Percentiles rank a stretch among this genome's conserved stretches.
These are phyloP conservation scores for Pseudogymnoascus sp. DNA, from an alignment of 2,329 filamentous ascomycete species.

Conservation along the genomic window DNA sequence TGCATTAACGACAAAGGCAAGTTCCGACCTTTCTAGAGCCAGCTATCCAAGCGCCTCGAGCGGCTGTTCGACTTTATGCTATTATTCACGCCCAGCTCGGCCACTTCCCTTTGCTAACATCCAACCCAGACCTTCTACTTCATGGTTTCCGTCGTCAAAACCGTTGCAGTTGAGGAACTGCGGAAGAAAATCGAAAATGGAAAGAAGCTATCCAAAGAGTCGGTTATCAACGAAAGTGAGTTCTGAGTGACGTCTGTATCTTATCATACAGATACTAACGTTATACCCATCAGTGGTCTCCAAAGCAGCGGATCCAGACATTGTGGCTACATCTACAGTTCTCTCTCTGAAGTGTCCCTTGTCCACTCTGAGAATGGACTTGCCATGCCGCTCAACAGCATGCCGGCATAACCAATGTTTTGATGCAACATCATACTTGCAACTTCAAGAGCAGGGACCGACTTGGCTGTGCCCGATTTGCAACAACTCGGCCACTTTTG, in stretches of 20 bases:
- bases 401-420: slow-evolving; percentile 95
- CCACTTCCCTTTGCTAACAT: background rate
- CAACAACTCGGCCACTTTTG: slow-evolving; percentile 74
- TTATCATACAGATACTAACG: background rate
- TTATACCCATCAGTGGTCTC: slow-evolving; percentile 58
- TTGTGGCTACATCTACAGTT: slow-evolving; percentile 79
- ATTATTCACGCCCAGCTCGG: background rate
- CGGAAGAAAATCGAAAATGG: slow-evolving; percentile 59
- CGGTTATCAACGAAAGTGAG: slow-evolving; percentile 79
- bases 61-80: slow-evolving; percentile 11
- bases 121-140: slow-evolving; percentile 61
- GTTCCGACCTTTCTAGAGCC: slow-evolving; percentile 25
- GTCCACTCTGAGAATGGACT: slow-evolving; percentile 72
- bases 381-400: slow-evolving; percentile 70
- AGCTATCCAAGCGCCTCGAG: slow-evolving; percentile 15
- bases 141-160: slow-evolving; percentile 67
- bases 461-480: slow-evolving; percentile 97
- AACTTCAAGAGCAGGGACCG: slow-evolving; percentile 90
- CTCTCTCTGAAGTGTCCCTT: slow-evolving; percentile 91
- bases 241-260: slow-evolving; percentile 15
- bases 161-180: slow-evolving; percentile 64
- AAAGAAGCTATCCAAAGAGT: slow-evolving; percentile 70
- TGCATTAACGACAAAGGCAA: slow-evolving; percentile 80
- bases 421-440: slow-evolving; percentile 84
- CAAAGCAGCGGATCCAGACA: slow-evolving; percentile 79